Conservation (phyloP, 2,329 filamentous ascomycete genomes). For the Simplicillium sp. region DNA sequence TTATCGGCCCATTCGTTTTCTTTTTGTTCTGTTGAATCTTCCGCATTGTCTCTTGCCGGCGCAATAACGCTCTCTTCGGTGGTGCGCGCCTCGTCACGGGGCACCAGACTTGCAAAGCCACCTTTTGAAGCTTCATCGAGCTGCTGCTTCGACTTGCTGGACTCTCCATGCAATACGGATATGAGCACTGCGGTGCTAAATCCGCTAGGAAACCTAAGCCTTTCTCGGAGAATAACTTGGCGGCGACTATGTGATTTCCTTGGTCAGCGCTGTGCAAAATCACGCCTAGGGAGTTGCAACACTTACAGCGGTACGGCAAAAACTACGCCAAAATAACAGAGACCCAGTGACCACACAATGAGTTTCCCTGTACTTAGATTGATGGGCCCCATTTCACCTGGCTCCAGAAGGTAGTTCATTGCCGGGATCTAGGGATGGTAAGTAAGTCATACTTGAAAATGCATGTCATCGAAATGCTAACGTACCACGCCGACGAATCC, state of each 20-base stretch:
- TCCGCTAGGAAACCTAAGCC: slow-evolving; percentile 87
- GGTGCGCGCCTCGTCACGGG: slow-evolving; percentile 15
- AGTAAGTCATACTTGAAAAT: neutral
- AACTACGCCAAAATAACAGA: slow-evolving; percentile 94
- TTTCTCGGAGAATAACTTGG: slow-evolving; percentile 88
- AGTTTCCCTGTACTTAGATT: slow-evolving; percentile 65
- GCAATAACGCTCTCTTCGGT: slow-evolving; percentile 15
- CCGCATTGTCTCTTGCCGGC: slow-evolving; percentile 20
- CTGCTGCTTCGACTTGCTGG: slow-evolving; percentile 19
- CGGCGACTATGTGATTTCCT: slow-evolving; percentile 50
- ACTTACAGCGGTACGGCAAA: slow-evolving; percentile 79
- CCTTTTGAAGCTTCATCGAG: slow-evolving; percentile 26
- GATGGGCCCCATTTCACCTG: slow-evolving; percentile 71
- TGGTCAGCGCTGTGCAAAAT: slow-evolving; percentile 1
- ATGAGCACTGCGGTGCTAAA: slow-evolving; percentile 95
- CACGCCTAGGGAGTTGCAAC: too few species aligned
- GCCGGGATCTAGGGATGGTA: slow-evolving; percentile 57
- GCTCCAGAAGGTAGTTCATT: slow-evolving; percentile 72
- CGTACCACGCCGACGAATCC: slow-evolving; percentile 81
- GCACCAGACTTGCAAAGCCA: slow-evolving; percentile 32
- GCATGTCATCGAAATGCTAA: too few species aligned
- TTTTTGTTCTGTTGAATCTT: slow-evolving; percentile 7
- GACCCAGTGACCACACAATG: slow-evolving; percentile 81
- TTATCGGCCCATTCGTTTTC: slow-evolving; percentile 31
- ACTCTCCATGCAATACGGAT: slow-evolving; percentile 68